Evolutionary conservation across 139 green algal species (phyloP).

Genomic region (Chlamydomonas schloesseri): DNA sequence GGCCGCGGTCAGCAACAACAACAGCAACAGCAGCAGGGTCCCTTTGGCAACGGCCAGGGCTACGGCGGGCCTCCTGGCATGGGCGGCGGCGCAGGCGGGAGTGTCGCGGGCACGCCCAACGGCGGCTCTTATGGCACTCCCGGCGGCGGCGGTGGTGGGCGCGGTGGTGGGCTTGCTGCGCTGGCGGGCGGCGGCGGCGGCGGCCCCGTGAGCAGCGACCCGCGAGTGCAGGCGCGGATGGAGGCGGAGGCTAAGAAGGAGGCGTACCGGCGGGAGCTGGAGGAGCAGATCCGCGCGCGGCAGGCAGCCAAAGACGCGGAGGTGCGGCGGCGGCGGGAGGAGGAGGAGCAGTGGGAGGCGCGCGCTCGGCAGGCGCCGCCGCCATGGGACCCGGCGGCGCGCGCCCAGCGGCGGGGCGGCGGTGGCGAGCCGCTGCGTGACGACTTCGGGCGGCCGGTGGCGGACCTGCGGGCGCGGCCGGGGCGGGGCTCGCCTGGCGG

Average conservation of each 20-base stretch:
- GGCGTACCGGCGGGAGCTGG: constrained; percentile 54
- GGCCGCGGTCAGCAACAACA: no score
- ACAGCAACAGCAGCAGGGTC: no score
- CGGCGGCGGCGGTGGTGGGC: no score
- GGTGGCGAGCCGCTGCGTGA: constrained; percentile 43
- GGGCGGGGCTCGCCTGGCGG: not conserved
- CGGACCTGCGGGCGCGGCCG: constrained; percentile 26
- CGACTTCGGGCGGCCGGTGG: constrained; percentile 24
- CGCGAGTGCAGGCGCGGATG: not conserved
- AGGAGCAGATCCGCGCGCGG: constrained; percentile 43
- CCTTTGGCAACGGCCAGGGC: no score
- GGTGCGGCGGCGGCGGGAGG: constrained; percentile 16
- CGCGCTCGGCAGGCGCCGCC: constrained; percentile 6
- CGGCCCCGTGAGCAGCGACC: not conserved
- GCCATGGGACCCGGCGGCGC: constrained; percentile 25
- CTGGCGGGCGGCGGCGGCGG: no score
- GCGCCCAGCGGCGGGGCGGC: constrained; percentile 13
- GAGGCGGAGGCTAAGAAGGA: constrained; percentile 35
- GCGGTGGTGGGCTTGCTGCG: no score
- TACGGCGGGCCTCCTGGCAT: no score
- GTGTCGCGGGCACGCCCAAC: no score
- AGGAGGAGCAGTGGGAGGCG: constrained; percentile 25
- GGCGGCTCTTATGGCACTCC: no score
- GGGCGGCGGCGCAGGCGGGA: no score
- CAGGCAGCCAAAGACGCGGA: constrained; percentile 35